Evolutionary conservation across 139 green algal species (phyloP).

Genomic region (Picochlorum costavermella): DNA sequence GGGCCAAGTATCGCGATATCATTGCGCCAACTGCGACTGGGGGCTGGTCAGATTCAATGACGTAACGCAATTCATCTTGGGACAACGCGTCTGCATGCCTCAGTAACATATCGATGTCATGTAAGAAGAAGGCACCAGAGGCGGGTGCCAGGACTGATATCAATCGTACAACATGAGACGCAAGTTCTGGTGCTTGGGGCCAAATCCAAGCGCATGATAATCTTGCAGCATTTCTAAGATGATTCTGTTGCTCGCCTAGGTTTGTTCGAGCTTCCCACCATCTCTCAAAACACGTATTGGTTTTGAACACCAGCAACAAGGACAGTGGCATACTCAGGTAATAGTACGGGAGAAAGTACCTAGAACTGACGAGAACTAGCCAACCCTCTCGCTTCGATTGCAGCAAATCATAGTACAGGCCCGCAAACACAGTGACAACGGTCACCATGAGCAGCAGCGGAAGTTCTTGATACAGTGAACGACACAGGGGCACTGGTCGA

Average conservation of each 20-base stretch:
- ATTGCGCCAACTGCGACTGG: conserved; percentile 9
- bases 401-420: background rate
- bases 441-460: background rate
- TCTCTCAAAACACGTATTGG: conserved; percentile 32
- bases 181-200: background rate
- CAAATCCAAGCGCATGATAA: conserved; percentile 8
- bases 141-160: conserved; percentile 3
- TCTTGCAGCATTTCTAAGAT: conserved; percentile 15
- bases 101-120: background rate
- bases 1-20: conserved; percentile 35
- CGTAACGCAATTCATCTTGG: conserved; percentile 9
- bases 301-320: conserved; percentile 46
- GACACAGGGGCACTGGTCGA: background rate
- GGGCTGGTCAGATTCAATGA: conserved; percentile 9
- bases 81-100: conserved; percentile 6
- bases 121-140: background rate
- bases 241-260: conserved; percentile 7
- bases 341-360: conserved; percentile 16
- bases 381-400: conserved; percentile 14
- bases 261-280: conserved; percentile 41
- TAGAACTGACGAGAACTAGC: background rate
- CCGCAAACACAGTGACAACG: background rate
- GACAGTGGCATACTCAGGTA: conserved; percentile 27
- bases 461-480: background rate
- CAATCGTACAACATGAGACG: background rate